phyloP scores from a whole-genome alignment of 2,329 filamentous ascomycete genomes.

The Fusarium torulosum region DNA sequence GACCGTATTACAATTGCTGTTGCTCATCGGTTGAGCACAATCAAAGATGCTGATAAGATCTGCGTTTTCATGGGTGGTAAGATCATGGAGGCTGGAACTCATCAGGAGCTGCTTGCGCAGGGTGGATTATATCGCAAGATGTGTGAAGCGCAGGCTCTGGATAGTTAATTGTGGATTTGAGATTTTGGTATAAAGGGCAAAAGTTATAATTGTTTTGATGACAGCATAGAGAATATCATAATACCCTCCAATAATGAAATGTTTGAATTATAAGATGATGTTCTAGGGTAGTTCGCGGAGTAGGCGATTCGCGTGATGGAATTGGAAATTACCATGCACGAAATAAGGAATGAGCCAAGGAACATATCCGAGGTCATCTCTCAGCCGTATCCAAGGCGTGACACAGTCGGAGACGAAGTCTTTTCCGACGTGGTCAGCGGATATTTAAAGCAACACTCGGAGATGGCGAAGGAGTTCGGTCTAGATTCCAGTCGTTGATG shows the following conservation, averaged over 20 bases:
- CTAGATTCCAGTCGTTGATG: conserved; percentile 38
- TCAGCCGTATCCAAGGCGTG: background rate
- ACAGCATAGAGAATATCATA: conserved; percentile 31
- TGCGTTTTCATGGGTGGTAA: conserved; percentile 70
- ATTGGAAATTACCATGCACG: conserved; percentile 1
- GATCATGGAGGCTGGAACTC: conserved; percentile 69
- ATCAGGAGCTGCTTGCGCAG: conserved; percentile 64
- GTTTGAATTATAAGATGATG: background rate
- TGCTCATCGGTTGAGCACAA: conserved; percentile 90
- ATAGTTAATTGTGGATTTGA: conserved; percentile 35
- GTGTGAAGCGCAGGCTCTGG: conserved; percentile 58
- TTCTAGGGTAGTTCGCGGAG: conserved; percentile 4
- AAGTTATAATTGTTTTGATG: conserved; percentile 27
- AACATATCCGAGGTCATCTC: background rate
- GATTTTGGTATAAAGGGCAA: background rate
- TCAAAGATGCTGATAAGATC: conserved; percentile 77
- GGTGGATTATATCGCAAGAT: conserved; percentile 64
- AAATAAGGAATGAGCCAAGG: conserved; percentile 25
- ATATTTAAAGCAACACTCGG: conserved; percentile 14
- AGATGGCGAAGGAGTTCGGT: conserved; percentile 22
- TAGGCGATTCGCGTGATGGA: background rate
- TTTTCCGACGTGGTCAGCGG: conserved; percentile 13
- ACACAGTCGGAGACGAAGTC: conserved; percentile 1
- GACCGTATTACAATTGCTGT: conserved; percentile 67
- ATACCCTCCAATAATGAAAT: conserved; percentile 15